Base-by-base conservation (phyloP, 306 rosid genomes). In the Fragaria nilgerrensis region DNA sequence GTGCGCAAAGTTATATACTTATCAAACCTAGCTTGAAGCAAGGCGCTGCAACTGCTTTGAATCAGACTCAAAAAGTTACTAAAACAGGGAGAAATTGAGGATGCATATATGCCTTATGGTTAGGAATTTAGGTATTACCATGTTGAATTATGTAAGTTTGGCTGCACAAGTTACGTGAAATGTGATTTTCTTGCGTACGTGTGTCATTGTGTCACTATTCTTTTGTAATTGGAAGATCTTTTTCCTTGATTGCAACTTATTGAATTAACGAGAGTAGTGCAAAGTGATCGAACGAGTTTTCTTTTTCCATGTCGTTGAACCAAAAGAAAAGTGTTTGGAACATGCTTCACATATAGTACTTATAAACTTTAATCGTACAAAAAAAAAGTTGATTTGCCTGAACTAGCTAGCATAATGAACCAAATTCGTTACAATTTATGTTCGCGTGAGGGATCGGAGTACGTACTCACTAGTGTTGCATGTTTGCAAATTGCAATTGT, bases 31-130 rank as follows among this genome's bases (percentile, higher is more conserved):
- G 34, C n/a, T 11, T 2, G 14, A 68, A 41, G 9, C 10, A 48
- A 44, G 9, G 36, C 49, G 48, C 50, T 67, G 29, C 71, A 67
- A 67, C 71, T 67, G 71, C 29, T 20, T 67, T 67, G 49, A 39
- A 37, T 37, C 14, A 20, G 23, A 20, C 17, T 16, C 49, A 11
- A 11, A 67, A 39, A 67, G 9, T 22, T 36, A 32, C 39, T 13
- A 27, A 62, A 14, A 36, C 44, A 73, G 39, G 44, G 67, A 15
- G 5, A 70, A 47, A 11, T 12, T 12, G 13, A 45, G 27, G 14
- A 22, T 13, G 9, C 44, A 7, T n/a, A n/a, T n/a, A n/a, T 47
- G 50, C 45, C 58, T 3, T 65, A 65, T 65, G 70, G 41, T 65
- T 36, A 65, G 47, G 69, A 34, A 16, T 34, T 29, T 64, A 64